Percentiles rank a stretch among this genome's conserved stretches.
Evolutionary conservation across 331 rosid genomes (phyloP).

Genomic region (Malus hybrid): DNA sequence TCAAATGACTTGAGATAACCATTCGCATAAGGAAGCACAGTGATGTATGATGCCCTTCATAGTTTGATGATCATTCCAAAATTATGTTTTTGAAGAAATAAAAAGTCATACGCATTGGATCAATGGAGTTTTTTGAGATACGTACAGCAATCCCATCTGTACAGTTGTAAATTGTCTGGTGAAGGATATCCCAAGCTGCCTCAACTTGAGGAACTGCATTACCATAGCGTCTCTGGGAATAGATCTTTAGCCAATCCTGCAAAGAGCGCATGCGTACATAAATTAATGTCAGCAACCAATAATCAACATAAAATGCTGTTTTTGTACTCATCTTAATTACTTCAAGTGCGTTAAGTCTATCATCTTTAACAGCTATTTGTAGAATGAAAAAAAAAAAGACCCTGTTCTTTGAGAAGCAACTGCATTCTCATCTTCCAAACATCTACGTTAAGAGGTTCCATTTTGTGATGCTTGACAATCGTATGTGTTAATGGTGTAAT

Average conservation of each 20-base stretch:
- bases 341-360: neutral
- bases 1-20: neutral
- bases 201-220: conserved; percentile 59
- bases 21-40: neutral
- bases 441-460: no score
- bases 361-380: no score
- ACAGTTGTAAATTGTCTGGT: conserved; percentile 82
- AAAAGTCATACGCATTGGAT: neutral
- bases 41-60: neutral
- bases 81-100: neutral
- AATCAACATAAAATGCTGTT: neutral
- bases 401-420: no score
- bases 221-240: conserved; percentile 77
- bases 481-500: no score
- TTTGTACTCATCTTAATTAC: neutral
- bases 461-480: no score
- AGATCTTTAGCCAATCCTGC: conserved; percentile 79
- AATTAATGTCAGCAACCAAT: neutral
- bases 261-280: neutral
- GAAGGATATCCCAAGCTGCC: conserved; percentile 88
- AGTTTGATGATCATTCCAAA: neutral
- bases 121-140: conserved; percentile 11
- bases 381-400: no score
- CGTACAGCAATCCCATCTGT: conserved; percentile 84
- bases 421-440: no score